These are phyloP conservation scores for Echinosophora koreensis DNA, from an alignment of 306 rosid species.

Conservation along the genomic window DNA sequence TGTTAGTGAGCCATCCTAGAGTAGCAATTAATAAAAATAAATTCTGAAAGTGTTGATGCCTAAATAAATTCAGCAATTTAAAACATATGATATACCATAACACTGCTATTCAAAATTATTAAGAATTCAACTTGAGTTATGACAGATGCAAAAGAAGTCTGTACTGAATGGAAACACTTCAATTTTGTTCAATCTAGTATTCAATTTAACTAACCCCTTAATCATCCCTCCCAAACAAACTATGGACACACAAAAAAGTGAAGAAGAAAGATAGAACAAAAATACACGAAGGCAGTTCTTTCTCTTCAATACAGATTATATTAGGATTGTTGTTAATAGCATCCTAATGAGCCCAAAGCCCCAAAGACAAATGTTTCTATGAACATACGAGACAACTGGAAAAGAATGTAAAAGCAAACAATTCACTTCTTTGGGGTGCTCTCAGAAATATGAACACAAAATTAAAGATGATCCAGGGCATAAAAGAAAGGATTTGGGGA, in stretches of 20 bases:
- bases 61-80: constrained; percentile 24
- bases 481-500: no score
- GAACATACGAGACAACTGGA: neutral
- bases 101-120: no score
- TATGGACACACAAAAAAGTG: neutral
- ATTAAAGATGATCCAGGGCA: no score
- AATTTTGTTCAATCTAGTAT: constrained; percentile 1
- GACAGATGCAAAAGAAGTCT: no score
- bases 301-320: constrained; percentile 17
- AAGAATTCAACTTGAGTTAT: no score
- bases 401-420: constrained; percentile 9
- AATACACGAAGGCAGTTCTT: neutral
- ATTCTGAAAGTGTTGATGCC: neutral
- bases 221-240: neutral
- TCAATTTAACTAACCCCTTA: constrained; percentile 8
- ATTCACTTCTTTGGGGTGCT: no score
- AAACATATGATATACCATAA: no score
- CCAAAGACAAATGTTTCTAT: no score
- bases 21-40: constrained; percentile 18
- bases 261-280: constrained; percentile 12
- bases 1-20: constrained; percentile 4
- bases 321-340: neutral
- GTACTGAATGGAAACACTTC: neutral
- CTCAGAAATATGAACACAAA: no score
- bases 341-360: neutral